Percentiles rank a stretch among this genome's conserved stretches.
Conservation (phyloP, 1,284 basidiomycete species). For the Fistulinella cinereoalba region DNA sequence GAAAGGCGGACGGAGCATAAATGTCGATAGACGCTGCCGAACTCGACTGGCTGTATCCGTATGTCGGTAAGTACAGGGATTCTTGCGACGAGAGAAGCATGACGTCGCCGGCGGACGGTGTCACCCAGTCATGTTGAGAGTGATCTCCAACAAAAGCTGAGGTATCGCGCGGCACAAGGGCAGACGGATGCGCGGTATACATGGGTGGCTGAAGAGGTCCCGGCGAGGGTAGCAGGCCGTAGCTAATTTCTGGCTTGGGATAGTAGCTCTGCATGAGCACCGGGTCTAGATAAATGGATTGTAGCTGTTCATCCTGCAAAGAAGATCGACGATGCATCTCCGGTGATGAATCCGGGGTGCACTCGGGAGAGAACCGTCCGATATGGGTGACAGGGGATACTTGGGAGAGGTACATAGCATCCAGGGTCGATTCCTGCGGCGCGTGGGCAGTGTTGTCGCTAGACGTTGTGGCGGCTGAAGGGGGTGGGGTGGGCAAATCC, state of each 20-base stretch:
- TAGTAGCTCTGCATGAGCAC: slow-evolving; percentile 25
- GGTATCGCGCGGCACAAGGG: slow-evolving; percentile 11
- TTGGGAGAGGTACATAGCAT: slow-evolving; percentile 25
- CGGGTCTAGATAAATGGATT: slow-evolving; percentile 23
- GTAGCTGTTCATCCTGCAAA: slow-evolving; percentile 26
- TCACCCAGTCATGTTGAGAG: slow-evolving; percentile 13
- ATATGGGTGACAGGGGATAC: slow-evolving; percentile 18
- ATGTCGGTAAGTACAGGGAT: slow-evolving; percentile 15
- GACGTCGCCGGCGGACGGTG: slow-evolving; percentile 12
- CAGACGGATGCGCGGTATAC: slow-evolving; percentile 21
- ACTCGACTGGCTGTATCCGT: slow-evolving; percentile 21
- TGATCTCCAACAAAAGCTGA: slow-evolving; percentile 15
- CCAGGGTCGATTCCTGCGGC: slow-evolving; percentile 16
- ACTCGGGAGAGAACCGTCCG: slow-evolving; percentile 16
- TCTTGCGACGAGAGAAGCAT: slow-evolving; percentile 22
- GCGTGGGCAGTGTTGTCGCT: slow-evolving; percentile 5
- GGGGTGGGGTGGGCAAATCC: not conserved
- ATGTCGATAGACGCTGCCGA: slow-evolving; percentile 20
- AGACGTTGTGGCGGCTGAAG: slow-evolving; percentile 12
- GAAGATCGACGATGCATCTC: slow-evolving; percentile 15
- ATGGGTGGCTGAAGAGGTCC: slow-evolving; percentile 14
- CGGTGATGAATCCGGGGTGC: slow-evolving; percentile 13
- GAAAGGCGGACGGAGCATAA: slow-evolving; percentile 15
- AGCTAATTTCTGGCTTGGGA: slow-evolving; percentile 17
- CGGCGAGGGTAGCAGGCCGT: slow-evolving; percentile 8